Conservation (phyloP, 257 asterid species). For the Nicotiana otophora region DNA sequence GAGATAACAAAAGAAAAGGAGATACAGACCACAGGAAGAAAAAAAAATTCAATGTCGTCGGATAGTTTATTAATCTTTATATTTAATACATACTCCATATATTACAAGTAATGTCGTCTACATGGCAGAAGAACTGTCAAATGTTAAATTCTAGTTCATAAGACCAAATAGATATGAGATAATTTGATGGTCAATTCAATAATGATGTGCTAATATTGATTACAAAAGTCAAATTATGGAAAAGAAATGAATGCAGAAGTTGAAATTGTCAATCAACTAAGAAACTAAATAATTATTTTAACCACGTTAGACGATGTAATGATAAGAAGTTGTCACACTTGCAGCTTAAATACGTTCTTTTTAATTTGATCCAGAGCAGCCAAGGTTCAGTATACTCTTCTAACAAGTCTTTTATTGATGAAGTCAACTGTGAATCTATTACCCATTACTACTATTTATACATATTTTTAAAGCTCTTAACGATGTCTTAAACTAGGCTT, state of each 20-base stretch:
- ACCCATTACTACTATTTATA: too few species aligned
- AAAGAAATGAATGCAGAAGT: neutral
- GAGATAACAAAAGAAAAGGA: neutral
- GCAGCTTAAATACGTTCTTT: neutral
- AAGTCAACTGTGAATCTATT: neutral
- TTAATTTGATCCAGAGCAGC: neutral
- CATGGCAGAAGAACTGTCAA: slow-evolving; percentile 1
- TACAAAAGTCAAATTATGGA: neutral
- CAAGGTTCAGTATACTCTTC: too few species aligned
- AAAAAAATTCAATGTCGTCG: neutral
- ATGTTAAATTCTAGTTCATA: neutral
- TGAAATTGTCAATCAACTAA: neutral
- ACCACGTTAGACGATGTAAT: neutral
- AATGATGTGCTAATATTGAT: neutral
- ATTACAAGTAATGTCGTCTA: neutral
- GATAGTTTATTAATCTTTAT: neutral
- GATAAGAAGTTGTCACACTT: neutral
- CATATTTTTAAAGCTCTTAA: too few species aligned
- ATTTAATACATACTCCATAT: neutral
- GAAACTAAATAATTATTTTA: neutral
- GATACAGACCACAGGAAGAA: neutral
- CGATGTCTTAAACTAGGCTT: too few species aligned
- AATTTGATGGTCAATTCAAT: neutral
- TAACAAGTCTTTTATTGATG: too few species aligned
- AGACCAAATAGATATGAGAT: neutral